Evolutionary conservation across 2,329 filamentous ascomycete genomes (phyloP).

Genomic region (Coleophoma eucalyptorum): DNA sequence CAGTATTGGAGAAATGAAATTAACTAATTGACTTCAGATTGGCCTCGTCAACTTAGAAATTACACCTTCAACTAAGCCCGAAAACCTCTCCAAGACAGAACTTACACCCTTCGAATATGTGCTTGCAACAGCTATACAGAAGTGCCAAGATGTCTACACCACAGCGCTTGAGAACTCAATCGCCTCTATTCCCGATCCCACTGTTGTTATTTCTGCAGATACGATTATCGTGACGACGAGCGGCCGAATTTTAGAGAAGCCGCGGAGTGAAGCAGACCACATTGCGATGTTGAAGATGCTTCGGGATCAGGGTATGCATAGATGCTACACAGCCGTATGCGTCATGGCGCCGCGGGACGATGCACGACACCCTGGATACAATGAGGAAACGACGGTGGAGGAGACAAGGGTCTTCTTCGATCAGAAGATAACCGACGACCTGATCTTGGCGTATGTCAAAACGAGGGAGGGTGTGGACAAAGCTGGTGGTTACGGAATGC

Average conservation of each 20-base stretch:
- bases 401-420: conserved; percentile 92
- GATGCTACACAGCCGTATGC: conserved; percentile 81
- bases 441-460: conserved; percentile 76
- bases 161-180: conserved; percentile 33
- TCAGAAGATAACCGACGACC: conserved; percentile 68
- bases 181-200: conserved; percentile 56
- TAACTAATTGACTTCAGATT: conserved; percentile 44
- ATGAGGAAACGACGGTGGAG: conserved; percentile 75
- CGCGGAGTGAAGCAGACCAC: conserved; percentile 76
- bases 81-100: conserved; percentile 74
- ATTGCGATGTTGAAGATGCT: conserved; percentile 78
- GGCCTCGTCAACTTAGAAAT: conserved; percentile 82
- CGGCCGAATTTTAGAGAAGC: conserved; percentile 88
- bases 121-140: conserved; percentile 76
- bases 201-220: conserved; percentile 84
- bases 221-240: conserved; percentile 78
- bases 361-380: conserved; percentile 80
- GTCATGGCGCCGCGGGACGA: conserved; percentile 80
- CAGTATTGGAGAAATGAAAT: background rate
- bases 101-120: conserved; percentile 89
- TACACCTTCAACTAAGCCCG: conserved; percentile 75
- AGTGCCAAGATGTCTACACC: conserved; percentile 67
- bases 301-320: conserved; percentile 73
- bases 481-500: conserved; percentile 92
- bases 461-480: conserved; percentile 94